Evolutionary conservation across 495 filamentous ascomycete species (phyloP).

Genomic region (Penicillium dipodomyicola): DNA sequence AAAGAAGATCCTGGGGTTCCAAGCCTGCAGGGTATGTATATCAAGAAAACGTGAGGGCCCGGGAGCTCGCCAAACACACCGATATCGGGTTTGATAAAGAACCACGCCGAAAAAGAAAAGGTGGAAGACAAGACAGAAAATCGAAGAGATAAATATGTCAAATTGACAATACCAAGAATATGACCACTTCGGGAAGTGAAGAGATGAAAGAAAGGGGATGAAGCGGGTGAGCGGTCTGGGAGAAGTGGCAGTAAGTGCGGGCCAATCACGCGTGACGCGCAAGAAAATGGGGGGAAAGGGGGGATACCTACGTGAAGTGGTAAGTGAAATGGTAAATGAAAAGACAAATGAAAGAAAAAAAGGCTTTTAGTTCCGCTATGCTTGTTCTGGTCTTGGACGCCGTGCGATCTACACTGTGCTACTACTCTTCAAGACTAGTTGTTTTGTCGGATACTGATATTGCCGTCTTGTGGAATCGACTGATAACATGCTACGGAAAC

Average conservation of each 20-base stretch:
- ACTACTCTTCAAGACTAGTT: conserved; percentile 13
- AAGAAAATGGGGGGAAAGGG: conserved; percentile 10
- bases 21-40: conserved; percentile 23
- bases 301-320: background rate
- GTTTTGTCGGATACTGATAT: background rate
- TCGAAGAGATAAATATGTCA: conserved; percentile 8
- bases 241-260: conserved; percentile 19
- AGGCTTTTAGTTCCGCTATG: background rate
- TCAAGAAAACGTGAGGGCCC: conserved; percentile 15
- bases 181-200: conserved; percentile 2
- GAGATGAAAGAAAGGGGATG: conserved; percentile 26
- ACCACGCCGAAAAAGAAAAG: too few species aligned
- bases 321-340: too few species aligned
- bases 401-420: conserved; percentile 6
- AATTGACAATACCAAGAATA: background rate
- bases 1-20: background rate
- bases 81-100: conserved; percentile 2
- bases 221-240: conserved; percentile 24
- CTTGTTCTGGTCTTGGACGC: conserved; percentile 7
- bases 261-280: conserved; percentile 25
- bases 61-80: conserved; percentile 18
- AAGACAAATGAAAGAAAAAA: background rate
- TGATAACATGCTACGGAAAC: background rate
- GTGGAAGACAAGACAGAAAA: background rate
- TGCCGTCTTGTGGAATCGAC: background rate